phyloP scores from a whole-genome alignment of 306 rosid genomes.

The Cicer bijugum region DNA sequence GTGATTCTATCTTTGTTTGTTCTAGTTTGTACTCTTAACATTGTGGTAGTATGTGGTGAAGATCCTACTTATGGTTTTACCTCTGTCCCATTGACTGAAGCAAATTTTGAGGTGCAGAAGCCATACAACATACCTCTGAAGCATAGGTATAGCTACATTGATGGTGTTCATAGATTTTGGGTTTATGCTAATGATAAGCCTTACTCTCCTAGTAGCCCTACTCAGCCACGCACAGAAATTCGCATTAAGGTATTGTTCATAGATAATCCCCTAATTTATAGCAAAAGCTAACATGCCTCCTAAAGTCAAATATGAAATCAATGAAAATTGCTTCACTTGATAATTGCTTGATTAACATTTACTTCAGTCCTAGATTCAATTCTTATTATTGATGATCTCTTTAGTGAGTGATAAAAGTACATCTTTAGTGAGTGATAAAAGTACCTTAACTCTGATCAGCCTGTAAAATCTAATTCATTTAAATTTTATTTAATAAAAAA shows the following conservation, averaged over 20 bases:
- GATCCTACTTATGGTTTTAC: conserved; percentile 61
- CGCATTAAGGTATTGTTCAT: conserved; percentile 38
- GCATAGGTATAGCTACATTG: conserved; percentile 42
- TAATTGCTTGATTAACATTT: too few species aligned
- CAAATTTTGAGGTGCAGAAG: conserved; percentile 45
- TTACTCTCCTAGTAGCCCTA: conserved; percentile 40
- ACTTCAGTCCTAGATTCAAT: too few species aligned
- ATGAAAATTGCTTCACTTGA: too few species aligned
- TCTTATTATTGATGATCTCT: too few species aligned
- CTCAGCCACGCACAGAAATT: conserved; percentile 59
- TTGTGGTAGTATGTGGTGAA: conserved; percentile 23
- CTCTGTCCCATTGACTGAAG: conserved; percentile 49
- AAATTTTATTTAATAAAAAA: too few species aligned
- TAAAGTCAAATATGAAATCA: too few species aligned
- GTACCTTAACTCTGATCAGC: too few species aligned
- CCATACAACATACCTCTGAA: conserved; percentile 52
- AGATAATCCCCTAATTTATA: too few species aligned
- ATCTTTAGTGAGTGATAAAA: too few species aligned
- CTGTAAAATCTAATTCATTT: too few species aligned
- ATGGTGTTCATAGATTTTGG: conserved; percentile 53
- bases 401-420: too few species aligned
- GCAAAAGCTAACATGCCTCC: too few species aligned
- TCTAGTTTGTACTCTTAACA: not conserved
- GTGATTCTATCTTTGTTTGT: conserved; percentile 17
- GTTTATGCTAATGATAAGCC: conserved; percentile 62